Evolutionary conservation across 192 early-diverging fungal species (phyloP).

Genomic region (Coemansia pectinata): DNA sequence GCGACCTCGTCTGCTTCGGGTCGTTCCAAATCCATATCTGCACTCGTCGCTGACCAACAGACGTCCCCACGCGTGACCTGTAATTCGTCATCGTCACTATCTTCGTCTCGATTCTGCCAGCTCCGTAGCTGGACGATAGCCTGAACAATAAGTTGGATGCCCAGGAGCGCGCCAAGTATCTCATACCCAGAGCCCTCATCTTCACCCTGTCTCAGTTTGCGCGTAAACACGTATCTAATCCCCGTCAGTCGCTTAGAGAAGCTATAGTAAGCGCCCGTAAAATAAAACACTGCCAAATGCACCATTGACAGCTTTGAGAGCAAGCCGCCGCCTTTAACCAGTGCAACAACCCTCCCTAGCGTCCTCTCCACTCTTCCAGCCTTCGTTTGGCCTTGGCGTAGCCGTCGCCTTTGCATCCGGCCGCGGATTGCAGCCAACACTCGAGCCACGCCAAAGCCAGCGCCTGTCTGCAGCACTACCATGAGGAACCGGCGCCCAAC

Average conservation of each 20-base stretch:
- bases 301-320: constrained; percentile 43
- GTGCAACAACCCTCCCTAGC: constrained; percentile 4
- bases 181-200: constrained; percentile 73
- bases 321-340: constrained; percentile 8
- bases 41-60: constrained; percentile 7
- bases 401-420: constrained; percentile 27
- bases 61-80: background rate
- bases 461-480: constrained; percentile 38
- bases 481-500: constrained; percentile 35
- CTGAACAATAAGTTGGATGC: constrained; percentile 70
- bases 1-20: background rate
- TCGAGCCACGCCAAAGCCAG: constrained; percentile 1
- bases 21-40: background rate
- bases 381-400: background rate
- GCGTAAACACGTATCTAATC: constrained; percentile 82
- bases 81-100: constrained; percentile 12
- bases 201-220: constrained; percentile 73
- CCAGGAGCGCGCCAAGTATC: constrained; percentile 79
- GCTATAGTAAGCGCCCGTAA: constrained; percentile 79
- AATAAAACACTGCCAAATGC: constrained; percentile 90
- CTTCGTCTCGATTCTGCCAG: constrained; percentile 19
- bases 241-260: constrained; percentile 78
- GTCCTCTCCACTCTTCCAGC: constrained; percentile 2
- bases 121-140: constrained; percentile 43
- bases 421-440: constrained; percentile 15